These are phyloP conservation scores for Eragrostis tef DNA, from an alignment of 202 grass and related monocot genomes.

Conservation along the genomic window DNA sequence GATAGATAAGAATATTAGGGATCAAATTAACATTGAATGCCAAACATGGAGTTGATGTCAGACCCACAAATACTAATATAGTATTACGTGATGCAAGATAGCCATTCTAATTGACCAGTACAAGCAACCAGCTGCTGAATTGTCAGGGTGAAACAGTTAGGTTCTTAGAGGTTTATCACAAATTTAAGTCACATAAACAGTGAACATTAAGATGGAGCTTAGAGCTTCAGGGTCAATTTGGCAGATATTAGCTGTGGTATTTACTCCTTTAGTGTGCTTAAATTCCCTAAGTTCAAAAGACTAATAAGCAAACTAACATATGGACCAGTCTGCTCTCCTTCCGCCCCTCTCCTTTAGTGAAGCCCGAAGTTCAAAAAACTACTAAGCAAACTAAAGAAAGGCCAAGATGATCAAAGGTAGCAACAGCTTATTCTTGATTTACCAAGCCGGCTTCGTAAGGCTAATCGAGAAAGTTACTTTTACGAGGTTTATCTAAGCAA, in stretches of 20 bases:
- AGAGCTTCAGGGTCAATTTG: background rate
- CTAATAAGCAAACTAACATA: background rate
- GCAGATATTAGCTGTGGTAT: background rate
- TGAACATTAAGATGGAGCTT: conserved; percentile 1
- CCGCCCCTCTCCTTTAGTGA: background rate
- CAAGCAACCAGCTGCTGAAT: conserved; percentile 15
- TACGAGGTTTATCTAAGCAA: background rate
- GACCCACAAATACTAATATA: background rate
- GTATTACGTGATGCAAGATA: background rate
- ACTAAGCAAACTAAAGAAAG: background rate
- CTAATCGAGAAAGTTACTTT: background rate
- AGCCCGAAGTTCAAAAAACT: background rate
- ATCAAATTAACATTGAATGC: conserved; percentile 26
- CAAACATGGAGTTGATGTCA: conserved; percentile 22
- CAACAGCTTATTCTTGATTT: background rate
- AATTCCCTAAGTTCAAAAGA: background rate
- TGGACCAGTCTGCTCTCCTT: too few species aligned
- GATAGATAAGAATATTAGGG: conserved; percentile 2
- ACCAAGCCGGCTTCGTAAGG: background rate
- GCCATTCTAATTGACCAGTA: background rate
- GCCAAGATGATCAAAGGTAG: background rate
- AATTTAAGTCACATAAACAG: background rate
- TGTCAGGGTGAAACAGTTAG: background rate
- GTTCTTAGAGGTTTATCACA: background rate
- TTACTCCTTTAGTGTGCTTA: background rate